Evolutionary conservation across 306 rosid species (phyloP).

Genomic region (Senna tora): DNA sequence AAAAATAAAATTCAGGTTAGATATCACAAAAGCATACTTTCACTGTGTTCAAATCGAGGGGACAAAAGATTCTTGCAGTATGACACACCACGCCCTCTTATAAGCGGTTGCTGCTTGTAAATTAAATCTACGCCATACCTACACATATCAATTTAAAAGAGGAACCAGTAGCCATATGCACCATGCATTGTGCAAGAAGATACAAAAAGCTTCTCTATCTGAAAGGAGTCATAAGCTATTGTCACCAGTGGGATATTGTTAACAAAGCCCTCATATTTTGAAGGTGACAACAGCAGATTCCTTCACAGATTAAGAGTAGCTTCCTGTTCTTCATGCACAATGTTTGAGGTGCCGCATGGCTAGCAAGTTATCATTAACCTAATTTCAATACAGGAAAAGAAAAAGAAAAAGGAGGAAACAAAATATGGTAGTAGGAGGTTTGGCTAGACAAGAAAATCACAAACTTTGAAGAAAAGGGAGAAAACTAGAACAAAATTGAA

Average conservation of each 20-base stretch:
- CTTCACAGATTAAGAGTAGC: slow-evolving; percentile 69
- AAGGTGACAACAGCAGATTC: slow-evolving; percentile 51
- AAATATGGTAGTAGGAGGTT: slow-evolving; percentile 35
- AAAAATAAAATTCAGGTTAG: slow-evolving; percentile 21
- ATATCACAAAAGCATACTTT: slow-evolving; percentile 58
- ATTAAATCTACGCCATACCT: slow-evolving; percentile 94
- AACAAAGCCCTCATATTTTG: slow-evolving; percentile 40
- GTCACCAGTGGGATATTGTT: slow-evolving; percentile 46
- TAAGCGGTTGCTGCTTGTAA: slow-evolving; percentile 88
- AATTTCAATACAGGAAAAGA: slow-evolving; percentile 3
- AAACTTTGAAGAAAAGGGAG: slow-evolving; percentile 21
- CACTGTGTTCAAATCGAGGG: slow-evolving; percentile 89
- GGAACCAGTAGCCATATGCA: slow-evolving; percentile 68
- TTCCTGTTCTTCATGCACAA: slow-evolving; percentile 69
- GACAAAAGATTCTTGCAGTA: slow-evolving; percentile 97
- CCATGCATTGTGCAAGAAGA: slow-evolving; percentile 72
- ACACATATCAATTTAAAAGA: slow-evolving; percentile 40
- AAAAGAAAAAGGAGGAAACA: not conserved
- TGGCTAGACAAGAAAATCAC: slow-evolving; percentile 9
- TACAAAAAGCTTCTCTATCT: slow-evolving; percentile 67
- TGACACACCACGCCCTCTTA: slow-evolving; percentile 97
- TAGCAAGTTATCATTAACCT: slow-evolving; percentile 41
- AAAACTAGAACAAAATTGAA: slow-evolving; percentile 24
- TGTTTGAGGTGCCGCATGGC: slow-evolving; percentile 55
- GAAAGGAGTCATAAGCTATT: slow-evolving; percentile 51